phyloP scores from a whole-genome alignment of 306 rosid genomes.

The Leucaena leucocephala region DNA sequence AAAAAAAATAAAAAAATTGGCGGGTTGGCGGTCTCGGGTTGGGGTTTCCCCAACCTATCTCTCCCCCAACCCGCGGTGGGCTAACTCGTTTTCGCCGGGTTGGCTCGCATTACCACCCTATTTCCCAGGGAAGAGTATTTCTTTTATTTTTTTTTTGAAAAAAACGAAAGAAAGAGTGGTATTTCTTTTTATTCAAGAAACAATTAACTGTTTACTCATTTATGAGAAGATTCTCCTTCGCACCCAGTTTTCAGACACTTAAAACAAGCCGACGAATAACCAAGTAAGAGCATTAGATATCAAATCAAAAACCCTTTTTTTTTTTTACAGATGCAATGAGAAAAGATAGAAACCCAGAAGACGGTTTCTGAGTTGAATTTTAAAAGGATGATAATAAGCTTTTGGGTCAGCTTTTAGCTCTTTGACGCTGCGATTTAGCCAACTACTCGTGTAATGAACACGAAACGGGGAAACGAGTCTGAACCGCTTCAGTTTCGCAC shows the following conservation, averaged over 20 bases:
- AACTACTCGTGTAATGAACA: background rate
- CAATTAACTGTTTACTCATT: background rate
- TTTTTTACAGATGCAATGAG: background rate
- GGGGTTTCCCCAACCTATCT: too few relatives aligned
- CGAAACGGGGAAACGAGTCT: background rate
- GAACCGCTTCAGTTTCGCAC: background rate
- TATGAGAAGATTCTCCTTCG: slow-evolving; percentile 4
- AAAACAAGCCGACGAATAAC: slow-evolving; percentile 4
- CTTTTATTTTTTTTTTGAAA: too few relatives aligned
- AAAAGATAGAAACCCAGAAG: background rate
- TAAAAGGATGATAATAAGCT: background rate
- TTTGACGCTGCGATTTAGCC: background rate
- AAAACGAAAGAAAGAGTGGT: too few relatives aligned
- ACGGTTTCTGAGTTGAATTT: background rate
- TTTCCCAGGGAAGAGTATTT: too few relatives aligned
- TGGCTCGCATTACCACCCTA: too few relatives aligned
- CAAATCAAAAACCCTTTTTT: background rate
- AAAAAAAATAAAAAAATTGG: too few relatives aligned
- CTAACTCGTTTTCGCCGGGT: too few relatives aligned
- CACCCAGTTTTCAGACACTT: background rate
- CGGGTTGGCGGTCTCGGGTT: too few relatives aligned
- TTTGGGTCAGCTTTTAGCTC: slow-evolving; percentile 6
- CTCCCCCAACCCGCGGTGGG: too few relatives aligned
- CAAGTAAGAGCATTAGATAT: background rate
- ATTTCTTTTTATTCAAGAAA: background rate